Evolutionary conservation across 1,284 basidiomycete genomes (phyloP).

Genomic region (Kalmanozyma brasiliensis): DNA sequence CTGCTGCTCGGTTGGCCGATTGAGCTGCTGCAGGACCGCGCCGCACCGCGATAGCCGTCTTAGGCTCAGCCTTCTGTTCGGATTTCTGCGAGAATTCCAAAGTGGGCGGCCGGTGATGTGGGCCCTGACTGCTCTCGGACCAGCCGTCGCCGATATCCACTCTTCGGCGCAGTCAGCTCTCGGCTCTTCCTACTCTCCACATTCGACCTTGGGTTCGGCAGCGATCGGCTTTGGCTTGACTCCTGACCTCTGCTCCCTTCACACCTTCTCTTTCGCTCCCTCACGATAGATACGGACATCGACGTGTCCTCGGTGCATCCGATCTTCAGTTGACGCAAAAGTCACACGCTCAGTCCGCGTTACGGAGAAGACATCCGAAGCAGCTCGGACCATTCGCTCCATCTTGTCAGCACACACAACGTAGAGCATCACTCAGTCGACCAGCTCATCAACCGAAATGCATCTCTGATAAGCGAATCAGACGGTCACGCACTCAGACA

Average conservation of each 20-base stretch:
- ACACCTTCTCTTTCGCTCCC: no score
- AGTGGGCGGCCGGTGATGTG: no score
- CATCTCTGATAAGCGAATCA: no score
- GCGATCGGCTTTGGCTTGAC: no score
- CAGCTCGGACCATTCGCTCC: not conserved
- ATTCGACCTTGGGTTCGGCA: no score
- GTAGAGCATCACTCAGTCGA: no score
- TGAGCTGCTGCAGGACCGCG: not conserved
- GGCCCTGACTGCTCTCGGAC: conserved; percentile 9
- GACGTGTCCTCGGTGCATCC: not conserved
- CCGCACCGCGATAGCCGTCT: conserved; percentile 4
- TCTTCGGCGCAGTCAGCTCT: not conserved
- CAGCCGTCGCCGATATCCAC: conserved; percentile 14
- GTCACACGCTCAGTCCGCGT: no score
- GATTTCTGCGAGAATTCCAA: no score
- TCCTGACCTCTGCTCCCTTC: no score
- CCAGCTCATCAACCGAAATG: not conserved
- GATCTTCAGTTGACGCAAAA: not conserved
- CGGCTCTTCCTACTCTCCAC: not conserved
- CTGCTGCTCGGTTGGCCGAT: not conserved
- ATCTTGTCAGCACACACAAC: no score
- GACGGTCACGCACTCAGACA: no score
- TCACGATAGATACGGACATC: not conserved
- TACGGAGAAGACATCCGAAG: not conserved
- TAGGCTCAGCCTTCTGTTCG: no score